Base-by-base conservation (phyloP, 441 rosid species). In the Geranium incanum region DNA sequence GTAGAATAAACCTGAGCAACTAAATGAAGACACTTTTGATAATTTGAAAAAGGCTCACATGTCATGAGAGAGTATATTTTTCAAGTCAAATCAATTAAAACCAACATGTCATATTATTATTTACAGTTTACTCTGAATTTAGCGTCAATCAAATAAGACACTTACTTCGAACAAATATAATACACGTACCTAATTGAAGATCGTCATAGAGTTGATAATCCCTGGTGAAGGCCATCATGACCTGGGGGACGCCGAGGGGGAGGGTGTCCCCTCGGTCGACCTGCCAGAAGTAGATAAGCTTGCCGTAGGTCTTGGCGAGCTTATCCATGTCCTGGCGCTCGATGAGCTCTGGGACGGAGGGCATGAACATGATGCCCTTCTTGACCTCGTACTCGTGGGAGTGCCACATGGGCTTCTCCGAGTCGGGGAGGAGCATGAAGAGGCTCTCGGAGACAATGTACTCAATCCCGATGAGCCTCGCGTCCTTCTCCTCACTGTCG, bases 331-430 rank as follows among this genome's bases (percentile, higher is more conserved):
- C 97, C 78, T 75, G 83, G 13, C 89, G 81, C 78, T 89, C 78
- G 1, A 85, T 75, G 0, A 80, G 81, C 9, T 87, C 90, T 0
- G 94, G 90, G 15, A 88, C 75, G 5, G 88, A 83, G 0, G 95
- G 95, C 90, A 87, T 85, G 84, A 87, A 92, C 65, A 90, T 72
- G 33, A 81, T 52, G 5, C 91, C 95, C 21, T 95, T 83, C 81
- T 89, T 92, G 57, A 87, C 96, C 80, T 90, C 95, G 72, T 69
- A 89, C 78, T 86, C 88, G 62, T 87, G 96, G 3, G 80, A 70
- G 77, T 90, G 96, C 98, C 98, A 90, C 9, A 89, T 83, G 66
- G 79, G 86, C 81, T 90, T 92, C 86, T 92, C 98, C 13, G 70
- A 80, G 43, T 90, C 87, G 7, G 92, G 88, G 60, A 86, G 64